A percentile compares a stretch with the other conserved stretches of the same genome.
Conservation (phyloP, 2,329 filamentous ascomycete species). For the Colletotrichum zoysiae region DNA sequence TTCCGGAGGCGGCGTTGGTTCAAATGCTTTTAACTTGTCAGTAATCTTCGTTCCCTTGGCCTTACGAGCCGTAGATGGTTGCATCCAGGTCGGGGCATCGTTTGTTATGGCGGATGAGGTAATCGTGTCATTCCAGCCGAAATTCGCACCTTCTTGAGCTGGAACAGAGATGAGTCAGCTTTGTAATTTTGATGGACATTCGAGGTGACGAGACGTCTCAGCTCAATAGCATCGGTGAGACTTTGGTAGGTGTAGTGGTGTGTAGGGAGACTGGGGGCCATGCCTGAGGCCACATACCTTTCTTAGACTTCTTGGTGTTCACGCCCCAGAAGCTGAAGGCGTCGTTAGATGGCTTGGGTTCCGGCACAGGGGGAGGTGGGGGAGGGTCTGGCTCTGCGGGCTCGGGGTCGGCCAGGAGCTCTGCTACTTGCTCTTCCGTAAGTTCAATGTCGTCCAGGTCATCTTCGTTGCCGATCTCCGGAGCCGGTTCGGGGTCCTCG, state of each 20-base stretch:
- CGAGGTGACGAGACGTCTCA: slow-evolving; percentile 29
- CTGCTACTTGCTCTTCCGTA: slow-evolving; percentile 58
- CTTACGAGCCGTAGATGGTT: slow-evolving; percentile 58
- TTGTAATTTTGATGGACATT: slow-evolving; percentile 57
- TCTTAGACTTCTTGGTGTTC: slow-evolving; percentile 58
- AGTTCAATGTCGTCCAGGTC: slow-evolving; percentile 49
- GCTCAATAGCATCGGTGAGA: slow-evolving; percentile 28
- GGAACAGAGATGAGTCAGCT: slow-evolving; percentile 61
- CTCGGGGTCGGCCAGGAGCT: slow-evolving; percentile 52
- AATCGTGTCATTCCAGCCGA: slow-evolving; percentile 55
- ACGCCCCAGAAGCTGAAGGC: slow-evolving; percentile 70
- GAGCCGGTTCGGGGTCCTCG: slow-evolving; percentile 30
- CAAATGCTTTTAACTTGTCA: slow-evolving; percentile 69
- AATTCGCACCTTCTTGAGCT: slow-evolving; percentile 59
- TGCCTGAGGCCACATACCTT: slow-evolving; percentile 53
- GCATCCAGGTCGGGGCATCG: slow-evolving; percentile 55
- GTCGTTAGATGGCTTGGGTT: slow-evolving; percentile 52
- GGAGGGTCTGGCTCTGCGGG: slow-evolving; percentile 27
- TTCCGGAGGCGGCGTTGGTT: slow-evolving; percentile 55
- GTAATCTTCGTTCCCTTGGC: slow-evolving; percentile 65
- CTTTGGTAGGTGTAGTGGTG: slow-evolving; percentile 36
- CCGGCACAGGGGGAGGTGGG: slow-evolving; percentile 22
- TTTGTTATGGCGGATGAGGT: slow-evolving; percentile 52
- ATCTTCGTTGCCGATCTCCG: slow-evolving; percentile 40
- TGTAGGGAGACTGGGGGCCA: slow-evolving; percentile 40